Evolutionary conservation across 768 basidiomycete species (phyloP).

Genomic region (Suillus weaverae): DNA sequence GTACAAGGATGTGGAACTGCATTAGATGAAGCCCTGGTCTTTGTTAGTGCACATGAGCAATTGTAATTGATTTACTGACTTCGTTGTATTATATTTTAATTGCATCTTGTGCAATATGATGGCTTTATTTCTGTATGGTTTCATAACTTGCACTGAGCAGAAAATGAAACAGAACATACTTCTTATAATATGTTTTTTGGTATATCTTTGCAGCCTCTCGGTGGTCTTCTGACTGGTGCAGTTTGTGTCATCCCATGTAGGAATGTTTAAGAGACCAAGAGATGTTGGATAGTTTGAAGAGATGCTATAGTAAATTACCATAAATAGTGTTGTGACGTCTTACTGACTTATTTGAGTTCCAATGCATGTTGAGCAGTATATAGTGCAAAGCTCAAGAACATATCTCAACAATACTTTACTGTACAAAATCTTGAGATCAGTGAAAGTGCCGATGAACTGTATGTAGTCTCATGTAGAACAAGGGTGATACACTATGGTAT

Average conservation of each 20-base stretch:
- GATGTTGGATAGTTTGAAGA: neutral
- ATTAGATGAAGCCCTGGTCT: neutral
- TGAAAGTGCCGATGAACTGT: neutral
- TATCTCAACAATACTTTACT: neutral
- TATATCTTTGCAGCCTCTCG: neutral
- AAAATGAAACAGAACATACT: neutral
- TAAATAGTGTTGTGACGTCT: neutral
- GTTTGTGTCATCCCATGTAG: neutral
- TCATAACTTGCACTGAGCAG: neutral
- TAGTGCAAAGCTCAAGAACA: neutral
- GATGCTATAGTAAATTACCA: too few species aligned
- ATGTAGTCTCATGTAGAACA: neutral
- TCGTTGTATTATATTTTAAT: neutral
- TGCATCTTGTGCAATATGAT: neutral
- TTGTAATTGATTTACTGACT: neutral
- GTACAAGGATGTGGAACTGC: too few species aligned
- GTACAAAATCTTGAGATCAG: neutral
- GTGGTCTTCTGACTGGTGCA: neutral
- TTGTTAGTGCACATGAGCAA: neutral
- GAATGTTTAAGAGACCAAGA: neutral
- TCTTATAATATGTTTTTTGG: neutral
- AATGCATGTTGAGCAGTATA: too few species aligned
- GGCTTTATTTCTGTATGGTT: neutral
- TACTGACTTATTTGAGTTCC: neutral
- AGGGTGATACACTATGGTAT: neutral